Evolutionary conservation across 2,329 filamentous ascomycete species (phyloP), one percentile per base, ranked within the genome.

Genomic region (Alternaria sp.): DNA sequence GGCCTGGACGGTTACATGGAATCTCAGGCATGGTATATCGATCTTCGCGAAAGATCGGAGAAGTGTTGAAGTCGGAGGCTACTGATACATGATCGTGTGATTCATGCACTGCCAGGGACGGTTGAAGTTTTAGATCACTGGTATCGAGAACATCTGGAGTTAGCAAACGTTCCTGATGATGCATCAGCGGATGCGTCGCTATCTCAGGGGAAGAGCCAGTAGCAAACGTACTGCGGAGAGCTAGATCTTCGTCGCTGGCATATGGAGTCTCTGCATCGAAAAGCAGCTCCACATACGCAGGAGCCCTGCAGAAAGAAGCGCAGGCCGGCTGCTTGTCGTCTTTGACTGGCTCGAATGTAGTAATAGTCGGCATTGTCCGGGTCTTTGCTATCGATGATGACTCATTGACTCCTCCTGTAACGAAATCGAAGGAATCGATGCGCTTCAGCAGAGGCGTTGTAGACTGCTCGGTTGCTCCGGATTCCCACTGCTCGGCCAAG

Each of bases 231-330:
- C 46, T 55, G 21, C 56, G 28, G 15, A 23, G 12, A 2, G n/a
- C 43, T 30, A 56, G 13, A 21, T 56, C 45, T 21, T 50, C 57
- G 15, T 46, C 45, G 15, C 23, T 47, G 3, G 40, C 28, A 28
- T 45, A 15, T 0, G 51, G 57, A 10, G 26, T 47, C 3, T 46
- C 54, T 5, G 43, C 46, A 44, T 61, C 62, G 26, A 64, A 64
- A 12, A 64, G 43, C 25, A 59, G 46, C 23, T 58, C 45, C n/a
- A 26, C 17, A 28, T 28, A 23, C 13, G n/a, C 54, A 13, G 40
- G 26, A 10, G 40, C 43, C 9, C 17, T 15, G n/a, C 17, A 44
- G 10, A 13, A 12, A 28, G 55, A 36, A 19, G 46, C 2, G 30
- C 45, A 58, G 55, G 5, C 23, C n/a, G 28, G n/a, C 23, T 58